phyloP scores from a whole-genome alignment of 2,329 filamentous ascomycete genomes.

The Aureobasidium leucospermi region DNA sequence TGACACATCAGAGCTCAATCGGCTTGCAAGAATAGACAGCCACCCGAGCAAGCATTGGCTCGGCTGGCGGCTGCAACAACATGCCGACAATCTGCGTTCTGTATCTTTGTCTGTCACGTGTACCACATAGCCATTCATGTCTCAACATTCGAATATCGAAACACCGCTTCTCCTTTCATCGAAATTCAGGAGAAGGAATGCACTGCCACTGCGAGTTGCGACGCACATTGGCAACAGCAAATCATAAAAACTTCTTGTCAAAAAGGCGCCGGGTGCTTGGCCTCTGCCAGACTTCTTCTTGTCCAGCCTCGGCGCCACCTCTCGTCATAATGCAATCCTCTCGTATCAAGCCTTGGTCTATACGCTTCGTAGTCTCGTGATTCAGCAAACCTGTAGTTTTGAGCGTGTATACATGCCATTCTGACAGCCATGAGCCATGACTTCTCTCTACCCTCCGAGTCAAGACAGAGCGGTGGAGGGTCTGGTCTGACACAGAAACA shows the following conservation, averaged over 20 bases:
- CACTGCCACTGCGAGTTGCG: constrained; percentile 1
- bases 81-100: neutral
- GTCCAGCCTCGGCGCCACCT: constrained; percentile 5
- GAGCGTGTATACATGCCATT: neutral
- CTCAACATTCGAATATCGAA: neutral
- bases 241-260: neutral
- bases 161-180: neutral
- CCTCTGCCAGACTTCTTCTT: neutral
- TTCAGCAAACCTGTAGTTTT: neutral
- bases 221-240: neutral
- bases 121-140: too few relatives aligned
- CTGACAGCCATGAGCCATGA: too few relatives aligned
- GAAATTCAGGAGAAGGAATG: neutral
- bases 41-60: neutral
- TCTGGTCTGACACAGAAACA: neutral
- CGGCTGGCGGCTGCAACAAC: neutral
- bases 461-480: neutral
- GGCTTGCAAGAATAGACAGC: neutral
- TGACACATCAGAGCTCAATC: too few relatives aligned
- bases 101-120: neutral
- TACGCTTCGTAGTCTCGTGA: neutral
- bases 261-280: neutral
- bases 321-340: neutral
- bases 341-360: constrained; percentile 1
- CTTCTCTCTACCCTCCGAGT: neutral